These are phyloP conservation scores for Leccinum fallax DNA, from an alignment of 1,284 basidiomycete genomes.

Conservation along the genomic window DNA sequence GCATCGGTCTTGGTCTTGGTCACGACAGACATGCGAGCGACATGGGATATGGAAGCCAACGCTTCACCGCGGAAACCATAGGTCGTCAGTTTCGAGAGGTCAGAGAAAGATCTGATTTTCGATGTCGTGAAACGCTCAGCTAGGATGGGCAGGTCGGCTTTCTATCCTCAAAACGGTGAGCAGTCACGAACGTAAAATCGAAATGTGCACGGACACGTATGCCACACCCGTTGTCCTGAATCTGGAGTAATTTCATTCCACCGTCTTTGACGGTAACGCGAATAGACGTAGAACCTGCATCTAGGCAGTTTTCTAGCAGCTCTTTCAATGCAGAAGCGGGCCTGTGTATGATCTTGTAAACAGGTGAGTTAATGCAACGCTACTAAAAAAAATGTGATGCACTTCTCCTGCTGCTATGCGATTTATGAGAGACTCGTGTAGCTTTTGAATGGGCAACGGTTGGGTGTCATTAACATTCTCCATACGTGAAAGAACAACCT, in stretches of 20 bases:
- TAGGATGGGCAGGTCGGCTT: conserved; percentile 84
- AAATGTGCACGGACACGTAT: conserved; percentile 64
- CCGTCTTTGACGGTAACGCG: conserved; percentile 93
- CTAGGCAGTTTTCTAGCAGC: conserved; percentile 92
- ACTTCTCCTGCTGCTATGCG: conserved; percentile 85
- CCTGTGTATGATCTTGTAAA: conserved; percentile 86
- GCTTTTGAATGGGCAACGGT: conserved; percentile 63
- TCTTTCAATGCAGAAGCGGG: conserved; percentile 98
- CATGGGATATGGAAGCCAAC: conserved; percentile 94
- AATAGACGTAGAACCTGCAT: conserved; percentile 89
- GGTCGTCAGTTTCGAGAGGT: conserved; percentile 84
- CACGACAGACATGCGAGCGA: conserved; percentile 85
- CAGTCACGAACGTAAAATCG: not conserved
- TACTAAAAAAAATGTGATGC: conserved; percentile 13
- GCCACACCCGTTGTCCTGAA: conserved; percentile 96
- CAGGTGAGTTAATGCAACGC: conserved; percentile 11
- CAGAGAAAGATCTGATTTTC: conserved; percentile 87
- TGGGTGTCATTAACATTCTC: conserved; percentile 5
- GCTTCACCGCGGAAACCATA: conserved; percentile 99
- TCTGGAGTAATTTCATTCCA: conserved; percentile 93
- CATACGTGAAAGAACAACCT: not conserved
- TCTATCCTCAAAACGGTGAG: conserved; percentile 37
- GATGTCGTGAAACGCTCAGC: conserved; percentile 97
- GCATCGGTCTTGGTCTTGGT: conserved; percentile 84
- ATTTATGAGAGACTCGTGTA: conserved; percentile 78